Evolutionary conservation across 1,284 basidiomycete genomes (phyloP), one percentile per base, ranked within the genome.

Genomic region (Fomes fomentarius): DNA sequence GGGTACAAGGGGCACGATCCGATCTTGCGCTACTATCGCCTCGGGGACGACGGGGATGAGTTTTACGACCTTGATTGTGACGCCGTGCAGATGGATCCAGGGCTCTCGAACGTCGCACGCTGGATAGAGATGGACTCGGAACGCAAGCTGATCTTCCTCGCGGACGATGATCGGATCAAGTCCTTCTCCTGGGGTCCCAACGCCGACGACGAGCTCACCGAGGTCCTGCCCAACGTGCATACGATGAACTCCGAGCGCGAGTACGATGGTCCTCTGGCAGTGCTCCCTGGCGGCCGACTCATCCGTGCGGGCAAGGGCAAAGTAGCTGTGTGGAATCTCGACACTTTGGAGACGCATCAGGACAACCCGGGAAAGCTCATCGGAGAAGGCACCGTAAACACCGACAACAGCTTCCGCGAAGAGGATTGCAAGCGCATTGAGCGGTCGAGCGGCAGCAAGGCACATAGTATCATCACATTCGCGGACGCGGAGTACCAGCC

Each of bases 1-100:
- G 74, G 75, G 2, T 76, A 60, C 47, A 76, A 73, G 56, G 61
- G 69, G 38, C 67, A 71, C 15, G 62, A 65, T 1, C 73, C 75
- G 0, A 47, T 55, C 8, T 53, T 75, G 11, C 31, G 50, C 4
- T 69, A 63, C 54, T 69, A 65, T 57, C 51, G 66, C n/a, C 64
- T 66, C 12, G 57, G 60, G 55, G 37, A 62, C 25, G 62, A 63
- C 14, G 56, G 52, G 7, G 42, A 50, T 22, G 38, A 22, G 12
- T 12, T 21, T 11, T 47, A 48, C 19, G 38, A 31, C 3, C 56
- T 57, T 37, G 28, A 30, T 12, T 30, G 28, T 12, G 22, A 25
- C n/a, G 48, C 47, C 14, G 38, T 40, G 7, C 38, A 30, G n/a
- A 47, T 48, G 24, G 49, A 54, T 19, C 45, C 52, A 9, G 56